Conservation (phyloP, 2,329 filamentous ascomycete genomes). For the Penicillium griseofulvum region DNA sequence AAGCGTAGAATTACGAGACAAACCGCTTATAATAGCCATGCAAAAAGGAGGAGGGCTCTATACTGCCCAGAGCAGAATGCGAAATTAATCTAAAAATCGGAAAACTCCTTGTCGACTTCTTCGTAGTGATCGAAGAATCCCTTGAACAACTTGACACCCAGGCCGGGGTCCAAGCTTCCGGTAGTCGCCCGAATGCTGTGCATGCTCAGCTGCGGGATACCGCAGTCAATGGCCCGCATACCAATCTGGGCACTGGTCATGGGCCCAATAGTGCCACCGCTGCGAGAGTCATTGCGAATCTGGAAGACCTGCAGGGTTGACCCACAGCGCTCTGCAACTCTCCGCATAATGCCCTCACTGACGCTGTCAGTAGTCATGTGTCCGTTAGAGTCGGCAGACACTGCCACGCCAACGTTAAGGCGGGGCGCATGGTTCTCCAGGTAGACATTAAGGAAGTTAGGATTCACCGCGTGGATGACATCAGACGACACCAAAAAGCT, state of each 20-base stretch:
- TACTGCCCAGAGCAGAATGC: not conserved
- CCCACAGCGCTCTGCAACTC: slow-evolving; percentile 71
- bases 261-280: slow-evolving; percentile 92
- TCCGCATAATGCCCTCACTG: slow-evolving; percentile 74
- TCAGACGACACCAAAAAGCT: slow-evolving; percentile 91
- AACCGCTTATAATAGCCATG: not conserved
- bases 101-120: slow-evolving; percentile 77
- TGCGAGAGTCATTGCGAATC: slow-evolving; percentile 87
- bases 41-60: not conserved
- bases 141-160: slow-evolving; percentile 85
- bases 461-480: slow-evolving; percentile 90
- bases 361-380: slow-evolving; percentile 95
- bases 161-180: slow-evolving; percentile 77
- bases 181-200: slow-evolving; percentile 88
- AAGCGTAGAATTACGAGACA: not conserved
- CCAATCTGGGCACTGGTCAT: slow-evolving; percentile 80
- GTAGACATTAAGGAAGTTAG: slow-evolving; percentile 84
- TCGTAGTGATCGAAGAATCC: slow-evolving; percentile 87
- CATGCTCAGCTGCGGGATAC: slow-evolving; percentile 90
- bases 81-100: slow-evolving; percentile 27
- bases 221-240: slow-evolving; percentile 79
- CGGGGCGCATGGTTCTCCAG: slow-evolving; percentile 81
- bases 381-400: slow-evolving; percentile 81
- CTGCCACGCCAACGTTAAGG: slow-evolving; percentile 80
- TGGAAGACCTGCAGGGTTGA: slow-evolving; percentile 82